Conservation (phyloP, 83 land plant species). For the Isoetes engelmannii region DNA sequence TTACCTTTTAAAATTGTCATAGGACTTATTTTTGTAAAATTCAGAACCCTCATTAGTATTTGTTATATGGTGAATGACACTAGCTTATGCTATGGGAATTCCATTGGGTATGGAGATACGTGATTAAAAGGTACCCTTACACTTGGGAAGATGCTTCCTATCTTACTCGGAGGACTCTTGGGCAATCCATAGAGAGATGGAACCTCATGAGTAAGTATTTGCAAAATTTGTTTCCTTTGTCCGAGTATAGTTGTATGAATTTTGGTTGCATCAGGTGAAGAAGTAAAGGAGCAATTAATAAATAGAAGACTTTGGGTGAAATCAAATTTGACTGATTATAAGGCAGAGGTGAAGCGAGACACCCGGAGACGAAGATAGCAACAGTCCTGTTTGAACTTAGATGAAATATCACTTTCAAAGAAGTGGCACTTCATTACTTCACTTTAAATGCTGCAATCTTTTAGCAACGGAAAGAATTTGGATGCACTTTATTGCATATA, state of each 20-base stretch:
- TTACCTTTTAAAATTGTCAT: background rate
- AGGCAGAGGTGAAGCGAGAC: conserved; percentile 26
- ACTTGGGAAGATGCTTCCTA: conserved; percentile 43
- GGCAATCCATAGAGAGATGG: conserved; percentile 21
- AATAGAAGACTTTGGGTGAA: conserved; percentile 27
- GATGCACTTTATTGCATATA: too few species aligned
- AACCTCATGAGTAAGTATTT: conserved; percentile 27
- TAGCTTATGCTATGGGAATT: conserved; percentile 27
- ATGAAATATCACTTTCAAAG: too few species aligned
- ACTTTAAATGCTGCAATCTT: too few species aligned
- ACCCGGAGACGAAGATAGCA: conserved; percentile 24
- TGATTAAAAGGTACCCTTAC: conserved; percentile 24
- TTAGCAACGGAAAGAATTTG: too few species aligned
- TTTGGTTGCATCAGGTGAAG: conserved; percentile 21
- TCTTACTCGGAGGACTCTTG: conserved; percentile 25
- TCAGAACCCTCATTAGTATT: background rate
- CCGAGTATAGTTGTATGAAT: background rate
- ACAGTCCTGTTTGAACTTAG: too few species aligned
- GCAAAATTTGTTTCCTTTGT: background rate
- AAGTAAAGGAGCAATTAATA: conserved; percentile 19
- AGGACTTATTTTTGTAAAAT: background rate
- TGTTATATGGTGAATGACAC: background rate
- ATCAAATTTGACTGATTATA: conserved; percentile 25
- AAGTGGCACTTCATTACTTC: too few species aligned
- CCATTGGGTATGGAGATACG: conserved; percentile 36